These are phyloP conservation scores for Casaregolazyma lundiana DNA, from an alignment of 1,139 yeast species.

Conservation along the genomic window DNA sequence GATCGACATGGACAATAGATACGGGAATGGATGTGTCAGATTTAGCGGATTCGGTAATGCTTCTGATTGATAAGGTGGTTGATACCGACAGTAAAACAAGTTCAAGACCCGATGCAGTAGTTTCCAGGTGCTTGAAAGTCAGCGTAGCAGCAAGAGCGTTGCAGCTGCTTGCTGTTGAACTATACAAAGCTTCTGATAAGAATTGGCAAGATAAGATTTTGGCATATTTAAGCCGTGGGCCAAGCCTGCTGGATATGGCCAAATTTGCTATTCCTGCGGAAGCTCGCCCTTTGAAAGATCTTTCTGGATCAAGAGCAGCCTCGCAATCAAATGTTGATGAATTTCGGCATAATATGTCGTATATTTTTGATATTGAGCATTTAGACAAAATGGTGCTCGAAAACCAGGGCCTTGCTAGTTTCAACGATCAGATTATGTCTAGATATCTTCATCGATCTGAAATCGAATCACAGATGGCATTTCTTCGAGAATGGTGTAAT, in stretches of 20 bases:
- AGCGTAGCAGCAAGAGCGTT: conserved; percentile 54
- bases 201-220: conserved; percentile 36
- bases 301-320: background rate
- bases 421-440: conserved; percentile 49
- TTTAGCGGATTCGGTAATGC: conserved; percentile 12
- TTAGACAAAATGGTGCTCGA: conserved; percentile 55
- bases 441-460: conserved; percentile 64
- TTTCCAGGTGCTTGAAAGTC: background rate
- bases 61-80: conserved; percentile 12
- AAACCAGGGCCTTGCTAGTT: conserved; percentile 49
- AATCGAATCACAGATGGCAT: conserved; percentile 60
- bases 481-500: conserved; percentile 77
- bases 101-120: background rate
- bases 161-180: conserved; percentile 67
- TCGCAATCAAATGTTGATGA: background rate
- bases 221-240: conserved; percentile 2
- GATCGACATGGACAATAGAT: conserved; percentile 28
- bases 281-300: conserved; percentile 43
- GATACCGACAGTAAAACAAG: background rate
- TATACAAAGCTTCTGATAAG: conserved; percentile 44
- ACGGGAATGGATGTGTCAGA: conserved; percentile 6
- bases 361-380: conserved; percentile 56
- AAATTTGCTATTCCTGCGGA: conserved; percentile 37
- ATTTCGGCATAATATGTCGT: conserved; percentile 22
- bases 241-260: conserved; percentile 2